Conservation (phyloP, 345 rosid genomes). For the Psidium guajava region DNA sequence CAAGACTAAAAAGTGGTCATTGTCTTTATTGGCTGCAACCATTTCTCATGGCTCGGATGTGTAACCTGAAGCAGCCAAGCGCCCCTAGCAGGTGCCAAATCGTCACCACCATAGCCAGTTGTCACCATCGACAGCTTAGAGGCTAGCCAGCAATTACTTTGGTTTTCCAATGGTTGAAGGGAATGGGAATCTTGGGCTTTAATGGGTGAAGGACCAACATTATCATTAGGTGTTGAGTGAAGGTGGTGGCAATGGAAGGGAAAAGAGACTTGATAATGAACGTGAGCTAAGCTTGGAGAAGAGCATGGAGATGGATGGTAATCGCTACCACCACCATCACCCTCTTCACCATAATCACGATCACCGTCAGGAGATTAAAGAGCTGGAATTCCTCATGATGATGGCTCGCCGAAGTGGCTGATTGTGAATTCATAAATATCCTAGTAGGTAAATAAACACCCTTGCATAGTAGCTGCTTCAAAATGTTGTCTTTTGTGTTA, state of each 20-base stretch:
- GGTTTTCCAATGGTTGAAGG: neutral
- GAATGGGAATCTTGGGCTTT: neutral
- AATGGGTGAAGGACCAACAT: neutral
- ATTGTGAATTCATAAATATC: neutral
- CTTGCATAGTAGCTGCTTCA: neutral
- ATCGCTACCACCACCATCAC: neutral
- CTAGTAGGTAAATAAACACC: neutral
- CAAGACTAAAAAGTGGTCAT: neutral
- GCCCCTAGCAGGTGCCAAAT: neutral
- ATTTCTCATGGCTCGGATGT: neutral
- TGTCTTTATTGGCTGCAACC: neutral
- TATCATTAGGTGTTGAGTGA: neutral
- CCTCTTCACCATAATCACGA: neutral
- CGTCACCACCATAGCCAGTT: rapidly evolving
- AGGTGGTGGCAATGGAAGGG: neutral
- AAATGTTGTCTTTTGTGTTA: neutral
- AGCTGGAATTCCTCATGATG: neutral
- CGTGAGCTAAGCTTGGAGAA: neutral
- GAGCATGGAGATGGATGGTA: neutral
- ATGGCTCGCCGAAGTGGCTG: neutral
- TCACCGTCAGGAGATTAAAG: neutral
- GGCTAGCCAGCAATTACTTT: neutral
- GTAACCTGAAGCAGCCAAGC: neutral
- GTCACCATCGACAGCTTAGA: neutral
- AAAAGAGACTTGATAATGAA: neutral